These are phyloP conservation scores for Cyberlindnera mrakii DNA, from an alignment of 805 yeast genomes.

Conservation along the genomic window DNA sequence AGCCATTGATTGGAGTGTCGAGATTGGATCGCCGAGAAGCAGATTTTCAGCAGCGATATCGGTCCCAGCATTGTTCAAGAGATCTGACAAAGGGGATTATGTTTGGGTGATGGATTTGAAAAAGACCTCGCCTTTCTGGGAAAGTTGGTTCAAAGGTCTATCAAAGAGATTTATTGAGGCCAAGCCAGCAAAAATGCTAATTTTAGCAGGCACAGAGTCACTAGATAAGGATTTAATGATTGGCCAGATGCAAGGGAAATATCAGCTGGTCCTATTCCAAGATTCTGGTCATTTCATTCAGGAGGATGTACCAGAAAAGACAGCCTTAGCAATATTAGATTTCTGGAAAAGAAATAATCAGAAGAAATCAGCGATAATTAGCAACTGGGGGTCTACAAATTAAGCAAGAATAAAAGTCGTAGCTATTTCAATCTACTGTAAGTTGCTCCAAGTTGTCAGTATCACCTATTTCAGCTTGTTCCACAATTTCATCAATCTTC, in stretches of 20 bases:
- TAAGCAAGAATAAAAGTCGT: not conserved
- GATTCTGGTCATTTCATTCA: constrained; percentile 93
- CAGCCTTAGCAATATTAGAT: constrained; percentile 47
- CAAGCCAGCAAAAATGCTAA: constrained; percentile 59
- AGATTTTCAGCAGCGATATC: constrained; percentile 61
- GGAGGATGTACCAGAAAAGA: constrained; percentile 75
- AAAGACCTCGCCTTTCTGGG: constrained; percentile 67
- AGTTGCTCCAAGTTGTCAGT: constrained; percentile 29
- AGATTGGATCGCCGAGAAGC: constrained; percentile 44
- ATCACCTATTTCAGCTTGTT: constrained; percentile 39
- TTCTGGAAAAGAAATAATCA: constrained; percentile 39
- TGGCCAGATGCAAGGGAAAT: constrained; percentile 98
- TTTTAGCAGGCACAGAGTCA: constrained; percentile 85
- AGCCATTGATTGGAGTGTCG: constrained; percentile 83
- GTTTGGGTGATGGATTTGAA: constrained; percentile 63
- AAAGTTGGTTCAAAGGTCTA: constrained; percentile 70
- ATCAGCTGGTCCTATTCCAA: constrained; percentile 78
- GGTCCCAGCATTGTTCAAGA: constrained; percentile 61
- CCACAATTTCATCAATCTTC: constrained; percentile 78
- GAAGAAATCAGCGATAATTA: constrained; percentile 27
- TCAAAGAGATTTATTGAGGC: constrained; percentile 47
- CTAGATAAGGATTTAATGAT: constrained; percentile 80
- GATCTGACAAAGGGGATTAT: constrained; percentile 21
- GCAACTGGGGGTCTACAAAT: constrained; percentile 42
- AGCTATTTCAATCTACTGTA: constrained; percentile 36